These are phyloP conservation scores for Ceratorhiza oryzae-sativae DNA, from an alignment of 1,284 basidiomycete genomes.

Conservation along the genomic window DNA sequence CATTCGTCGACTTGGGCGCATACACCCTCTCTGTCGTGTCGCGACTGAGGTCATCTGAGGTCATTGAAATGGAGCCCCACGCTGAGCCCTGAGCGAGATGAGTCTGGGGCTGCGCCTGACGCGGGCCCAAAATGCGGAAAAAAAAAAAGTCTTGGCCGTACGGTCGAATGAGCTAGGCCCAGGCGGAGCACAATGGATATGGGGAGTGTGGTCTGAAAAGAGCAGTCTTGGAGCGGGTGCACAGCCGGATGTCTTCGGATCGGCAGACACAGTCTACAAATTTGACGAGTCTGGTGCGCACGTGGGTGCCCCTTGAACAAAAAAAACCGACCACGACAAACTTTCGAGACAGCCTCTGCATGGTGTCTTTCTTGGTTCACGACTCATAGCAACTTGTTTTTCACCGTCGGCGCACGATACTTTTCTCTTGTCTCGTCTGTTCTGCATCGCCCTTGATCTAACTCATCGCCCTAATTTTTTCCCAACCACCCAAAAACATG, in stretches of 20 bases:
- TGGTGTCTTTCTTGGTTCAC: constrained; percentile 17
- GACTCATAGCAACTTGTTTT: neutral
- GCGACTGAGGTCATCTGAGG: constrained; percentile 13
- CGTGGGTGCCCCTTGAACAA: neutral
- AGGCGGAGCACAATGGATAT: neutral
- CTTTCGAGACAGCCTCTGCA: constrained; percentile 1
- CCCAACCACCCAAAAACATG: constrained; percentile 54
- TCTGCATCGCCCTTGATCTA: constrained; percentile 38
- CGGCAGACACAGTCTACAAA: neutral
- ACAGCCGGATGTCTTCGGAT: constrained; percentile 20
- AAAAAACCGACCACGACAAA: neutral
- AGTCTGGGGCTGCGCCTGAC: neutral
- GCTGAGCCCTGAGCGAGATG: neutral
- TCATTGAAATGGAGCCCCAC: neutral
- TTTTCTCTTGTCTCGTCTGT: constrained; percentile 34
- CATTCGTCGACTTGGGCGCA: neutral
- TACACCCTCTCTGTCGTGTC: neutral
- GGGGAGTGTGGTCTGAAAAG: neutral
- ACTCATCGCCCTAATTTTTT: constrained; percentile 20
- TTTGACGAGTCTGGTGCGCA: neutral
- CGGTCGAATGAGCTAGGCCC: neutral
- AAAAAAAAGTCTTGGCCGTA: neutral
- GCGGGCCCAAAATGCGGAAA: neutral
- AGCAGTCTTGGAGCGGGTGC: neutral
- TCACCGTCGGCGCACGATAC: constrained; percentile 39